Conservation (phyloP, 2,329 filamentous ascomycete genomes). For the Epicoccum nigrum region DNA sequence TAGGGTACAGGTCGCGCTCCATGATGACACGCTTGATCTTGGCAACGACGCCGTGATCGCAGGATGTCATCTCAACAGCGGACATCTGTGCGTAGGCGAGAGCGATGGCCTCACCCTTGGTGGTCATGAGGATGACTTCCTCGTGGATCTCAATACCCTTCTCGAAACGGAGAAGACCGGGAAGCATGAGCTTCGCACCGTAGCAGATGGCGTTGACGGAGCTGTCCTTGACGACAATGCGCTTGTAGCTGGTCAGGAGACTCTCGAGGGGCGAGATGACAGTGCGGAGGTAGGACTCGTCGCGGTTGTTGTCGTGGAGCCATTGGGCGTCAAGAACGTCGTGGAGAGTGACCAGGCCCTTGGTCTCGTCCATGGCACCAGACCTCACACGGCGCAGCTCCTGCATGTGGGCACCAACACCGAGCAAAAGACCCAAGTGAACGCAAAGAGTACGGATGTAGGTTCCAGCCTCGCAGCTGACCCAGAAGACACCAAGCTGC, state of each 20-base stretch:
- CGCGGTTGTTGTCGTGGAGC: constrained; percentile 92
- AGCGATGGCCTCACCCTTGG: constrained; percentile 98
- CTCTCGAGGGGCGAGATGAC: constrained; percentile 94
- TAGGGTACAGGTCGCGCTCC: constrained; percentile 97
- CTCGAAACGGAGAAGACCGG: constrained; percentile 92
- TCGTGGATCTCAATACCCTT: constrained; percentile 90
- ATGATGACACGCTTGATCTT: constrained; percentile 99
- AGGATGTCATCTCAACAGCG: constrained; percentile 93
- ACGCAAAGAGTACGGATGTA: constrained; percentile 99
- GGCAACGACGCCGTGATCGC: constrained; percentile 95
- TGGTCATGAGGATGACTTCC: constrained; percentile 97
- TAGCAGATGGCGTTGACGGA: constrained; percentile 98
- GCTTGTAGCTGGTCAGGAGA: constrained; percentile 90
- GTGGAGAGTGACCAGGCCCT: constrained; percentile 90
- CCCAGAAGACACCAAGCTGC: constrained; percentile 98
- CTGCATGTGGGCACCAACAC: constrained; percentile 97
- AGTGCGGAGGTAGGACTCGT: constrained; percentile 88
- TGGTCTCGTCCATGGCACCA: constrained; percentile 92
- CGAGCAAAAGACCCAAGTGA: constrained; percentile 77
- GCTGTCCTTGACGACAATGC: constrained; percentile 95
- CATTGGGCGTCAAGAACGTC: constrained; percentile 96
- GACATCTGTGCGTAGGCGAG: constrained; percentile 98
- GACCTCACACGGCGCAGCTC: constrained; percentile 91
- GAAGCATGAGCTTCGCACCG: constrained; percentile 98
- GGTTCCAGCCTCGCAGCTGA: constrained; percentile 97